Percentiles rank a stretch among this genome's conserved stretches.
phyloP scores from a whole-genome alignment of 129 eudicot species.

The Calendula officinalis region DNA sequence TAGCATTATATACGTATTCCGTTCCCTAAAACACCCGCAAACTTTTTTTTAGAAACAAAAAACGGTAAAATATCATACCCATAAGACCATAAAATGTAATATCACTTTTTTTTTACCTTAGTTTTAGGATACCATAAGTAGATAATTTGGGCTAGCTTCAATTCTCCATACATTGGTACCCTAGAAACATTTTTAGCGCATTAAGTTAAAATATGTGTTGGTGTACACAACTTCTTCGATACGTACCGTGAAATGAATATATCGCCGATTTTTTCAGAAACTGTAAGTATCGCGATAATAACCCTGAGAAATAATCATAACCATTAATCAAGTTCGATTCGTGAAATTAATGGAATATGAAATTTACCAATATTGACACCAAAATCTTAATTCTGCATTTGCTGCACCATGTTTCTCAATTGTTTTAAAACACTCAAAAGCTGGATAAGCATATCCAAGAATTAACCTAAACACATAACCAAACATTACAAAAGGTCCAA shows the following conservation, averaged over 20 bases:
- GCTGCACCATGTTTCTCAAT: constrained; percentile 73
- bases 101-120: constrained; percentile 43
- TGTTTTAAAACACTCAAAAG: constrained; percentile 90
- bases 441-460: constrained; percentile 96
- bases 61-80: background rate
- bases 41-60: constrained; percentile 5
- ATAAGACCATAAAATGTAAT: constrained; percentile 7
- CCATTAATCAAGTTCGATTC: background rate
- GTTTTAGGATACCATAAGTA: constrained; percentile 98
- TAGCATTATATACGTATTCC: constrained; percentile 57
- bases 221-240: background rate
- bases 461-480: constrained; percentile 50
- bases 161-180: constrained; percentile 92
- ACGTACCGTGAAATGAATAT: constrained; percentile 77
- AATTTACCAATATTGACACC: constrained; percentile 94
- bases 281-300: constrained; percentile 64
- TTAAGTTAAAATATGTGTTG: constrained; percentile 12
- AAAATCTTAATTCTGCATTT: constrained; percentile 79
- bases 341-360: background rate
- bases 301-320: constrained; percentile 54
- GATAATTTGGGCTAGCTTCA: constrained; percentile 81
- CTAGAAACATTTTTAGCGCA: constrained; percentile 31
- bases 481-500: constrained; percentile 1
- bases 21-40: constrained; percentile 59
- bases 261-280: constrained; percentile 65